phyloP scores from a whole-genome alignment of 2,329 filamentous ascomycete genomes.

The Trichophaea hybrida region DNA sequence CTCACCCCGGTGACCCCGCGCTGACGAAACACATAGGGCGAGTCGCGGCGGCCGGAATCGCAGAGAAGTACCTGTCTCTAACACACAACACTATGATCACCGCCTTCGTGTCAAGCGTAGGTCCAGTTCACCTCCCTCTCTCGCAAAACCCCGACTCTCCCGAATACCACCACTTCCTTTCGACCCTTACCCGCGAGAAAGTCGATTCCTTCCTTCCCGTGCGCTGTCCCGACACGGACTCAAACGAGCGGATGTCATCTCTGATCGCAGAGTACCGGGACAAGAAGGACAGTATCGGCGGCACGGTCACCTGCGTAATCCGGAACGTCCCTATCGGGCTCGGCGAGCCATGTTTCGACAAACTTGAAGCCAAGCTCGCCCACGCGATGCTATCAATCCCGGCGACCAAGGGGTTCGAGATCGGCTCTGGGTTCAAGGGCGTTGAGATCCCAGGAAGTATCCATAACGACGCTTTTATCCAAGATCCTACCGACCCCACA shows the following conservation, averaged over 20 bases:
- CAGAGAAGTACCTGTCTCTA: slow-evolving; percentile 76
- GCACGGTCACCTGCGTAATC: slow-evolving; percentile 88
- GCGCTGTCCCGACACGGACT: slow-evolving; percentile 60
- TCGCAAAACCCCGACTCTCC: slow-evolving; percentile 62
- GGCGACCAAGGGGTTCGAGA: slow-evolving; percentile 88
- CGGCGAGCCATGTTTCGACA: slow-evolving; percentile 90
- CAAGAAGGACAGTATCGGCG: slow-evolving; percentile 74
- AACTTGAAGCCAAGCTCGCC: slow-evolving; percentile 78
- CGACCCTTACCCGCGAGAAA: slow-evolving; percentile 54
- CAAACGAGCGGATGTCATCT: slow-evolving; percentile 58
- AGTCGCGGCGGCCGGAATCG: slow-evolving; percentile 81
- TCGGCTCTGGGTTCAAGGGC: slow-evolving; percentile 83
- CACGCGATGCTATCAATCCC: slow-evolving; percentile 95
- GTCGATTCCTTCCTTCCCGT: slow-evolving; percentile 80
- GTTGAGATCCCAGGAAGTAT: slow-evolving; percentile 73
- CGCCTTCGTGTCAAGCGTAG: slow-evolving; percentile 77
- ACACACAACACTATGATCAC: slow-evolving; percentile 81
- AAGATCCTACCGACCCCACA: slow-evolving; percentile 38
- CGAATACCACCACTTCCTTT: slow-evolving; percentile 58
- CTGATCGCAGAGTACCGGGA: slow-evolving; percentile 66
- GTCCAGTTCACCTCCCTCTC: slow-evolving; percentile 54
- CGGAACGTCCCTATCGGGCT: slow-evolving; percentile 71
- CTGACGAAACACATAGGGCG: slow-evolving; percentile 38
- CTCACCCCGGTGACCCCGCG: not conserved
- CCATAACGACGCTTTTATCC: slow-evolving; percentile 81